A percentile compares a stretch with the other conserved stretches of the same genome.
Evolutionary conservation across 2,329 filamentous ascomycete species (phyloP).

Genomic region (Phialophora verrucosa): DNA sequence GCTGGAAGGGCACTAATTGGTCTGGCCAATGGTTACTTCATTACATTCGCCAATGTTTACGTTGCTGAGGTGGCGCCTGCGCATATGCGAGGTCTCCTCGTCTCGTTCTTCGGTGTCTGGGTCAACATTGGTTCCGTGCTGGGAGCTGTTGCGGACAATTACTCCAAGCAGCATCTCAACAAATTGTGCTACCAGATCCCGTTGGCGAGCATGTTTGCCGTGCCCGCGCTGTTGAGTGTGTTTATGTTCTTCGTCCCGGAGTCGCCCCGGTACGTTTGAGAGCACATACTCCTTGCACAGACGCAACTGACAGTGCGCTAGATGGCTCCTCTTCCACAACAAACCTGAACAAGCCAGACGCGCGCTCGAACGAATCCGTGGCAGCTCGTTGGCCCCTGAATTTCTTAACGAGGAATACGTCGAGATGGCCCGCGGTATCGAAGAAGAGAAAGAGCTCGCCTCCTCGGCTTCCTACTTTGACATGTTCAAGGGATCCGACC

Average conservation of each 20-base stretch:
- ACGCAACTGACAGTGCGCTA: neutral
- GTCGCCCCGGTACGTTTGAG: slow-evolving; percentile 48
- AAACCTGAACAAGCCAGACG: slow-evolving; percentile 26
- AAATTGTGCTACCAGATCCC: slow-evolving; percentile 57
- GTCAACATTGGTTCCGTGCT: slow-evolving; percentile 57
- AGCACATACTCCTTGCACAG: neutral
- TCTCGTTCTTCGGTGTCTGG: slow-evolving; percentile 57
- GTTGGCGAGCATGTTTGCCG: slow-evolving; percentile 53
- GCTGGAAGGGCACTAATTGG: slow-evolving; percentile 55
- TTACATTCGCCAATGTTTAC: slow-evolving; percentile 56
- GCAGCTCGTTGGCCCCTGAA: slow-evolving; percentile 20
- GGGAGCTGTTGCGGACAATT: slow-evolving; percentile 54
- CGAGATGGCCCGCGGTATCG: slow-evolving; percentile 37
- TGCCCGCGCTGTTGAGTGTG: slow-evolving; percentile 55
- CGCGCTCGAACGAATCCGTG: slow-evolving; percentile 28
- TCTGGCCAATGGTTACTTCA: slow-evolving; percentile 53
- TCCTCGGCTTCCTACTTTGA: slow-evolving; percentile 40
- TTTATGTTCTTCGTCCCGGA: slow-evolving; percentile 56
- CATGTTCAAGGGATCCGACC: slow-evolving; percentile 43
- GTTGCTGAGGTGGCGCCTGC: slow-evolving; percentile 56
- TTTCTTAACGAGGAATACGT: slow-evolving; percentile 30
- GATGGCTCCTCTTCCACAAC: slow-evolving; percentile 34
- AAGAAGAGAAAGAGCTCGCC: slow-evolving; percentile 27
- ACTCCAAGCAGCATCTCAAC: slow-evolving; percentile 46
- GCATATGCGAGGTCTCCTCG: slow-evolving; percentile 56